A percentile compares a stretch with the other conserved stretches of the same genome.
Evolutionary conservation across 495 filamentous ascomycete genomes (phyloP).

Genomic region (Trichoderma asperelloides): DNA sequence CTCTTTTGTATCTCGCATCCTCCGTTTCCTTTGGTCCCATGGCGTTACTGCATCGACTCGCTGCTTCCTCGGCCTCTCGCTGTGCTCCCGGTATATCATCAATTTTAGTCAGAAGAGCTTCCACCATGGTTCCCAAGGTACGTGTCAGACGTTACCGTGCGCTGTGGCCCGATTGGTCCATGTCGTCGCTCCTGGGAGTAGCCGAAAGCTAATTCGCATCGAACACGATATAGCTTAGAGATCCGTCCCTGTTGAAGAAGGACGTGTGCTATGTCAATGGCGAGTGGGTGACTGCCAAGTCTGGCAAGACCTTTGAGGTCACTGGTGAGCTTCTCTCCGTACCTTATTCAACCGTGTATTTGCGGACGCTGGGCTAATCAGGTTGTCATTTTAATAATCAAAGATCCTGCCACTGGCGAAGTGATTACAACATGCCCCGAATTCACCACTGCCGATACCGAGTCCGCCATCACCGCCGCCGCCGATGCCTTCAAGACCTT

Average conservation of each 20-base stretch:
- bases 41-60: neutral
- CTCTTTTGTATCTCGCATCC: neutral
- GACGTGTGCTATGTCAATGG: constrained; percentile 78
- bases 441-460: constrained; percentile 63
- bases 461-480: constrained; percentile 69
- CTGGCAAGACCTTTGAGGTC: constrained; percentile 74
- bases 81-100: neutral
- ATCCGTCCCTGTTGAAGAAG: constrained; percentile 69
- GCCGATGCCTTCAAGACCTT: constrained; percentile 67
- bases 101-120: constrained; percentile 27
- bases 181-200: neutral
- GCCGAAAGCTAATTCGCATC: neutral
- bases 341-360: neutral
- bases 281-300: constrained; percentile 67
- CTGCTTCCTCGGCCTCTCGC: neutral
- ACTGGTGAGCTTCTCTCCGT: constrained; percentile 38
- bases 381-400: neutral
- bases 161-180: constrained; percentile 6
- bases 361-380: neutral
- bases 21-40: neutral
- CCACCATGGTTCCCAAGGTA: constrained; percentile 38
- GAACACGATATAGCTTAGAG: constrained; percentile 55
- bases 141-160: neutral
- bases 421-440: constrained; percentile 79
- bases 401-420: constrained; percentile 73